Conservation (phyloP, 305 asterid genomes). For the Rubia balearica region DNA sequence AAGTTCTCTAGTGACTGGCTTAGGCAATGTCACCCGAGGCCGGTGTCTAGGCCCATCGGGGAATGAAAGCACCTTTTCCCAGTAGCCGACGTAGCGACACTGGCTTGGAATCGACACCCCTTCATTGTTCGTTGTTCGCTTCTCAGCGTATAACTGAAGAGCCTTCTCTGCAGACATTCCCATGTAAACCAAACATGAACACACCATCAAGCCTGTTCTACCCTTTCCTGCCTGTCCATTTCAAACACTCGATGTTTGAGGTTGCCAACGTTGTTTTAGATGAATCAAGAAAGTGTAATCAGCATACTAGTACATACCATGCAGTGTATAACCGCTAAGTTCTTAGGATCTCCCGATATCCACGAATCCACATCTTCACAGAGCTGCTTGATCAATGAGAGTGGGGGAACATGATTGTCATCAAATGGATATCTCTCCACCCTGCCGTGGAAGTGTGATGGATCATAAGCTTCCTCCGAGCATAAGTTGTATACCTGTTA, state of each 20-base stretch:
- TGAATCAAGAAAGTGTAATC: background rate
- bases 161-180: conserved; percentile 74
- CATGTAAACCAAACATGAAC: conserved; percentile 50
- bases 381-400: conserved; percentile 60
- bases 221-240: conserved; percentile 76
- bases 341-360: conserved; percentile 57
- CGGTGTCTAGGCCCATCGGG: conserved; percentile 25
- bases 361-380: conserved; percentile 72
- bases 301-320: conserved; percentile 33
- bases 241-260: background rate
- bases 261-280: background rate
- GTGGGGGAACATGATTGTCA: conserved; percentile 74
- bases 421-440: conserved; percentile 75
- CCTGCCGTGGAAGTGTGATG: conserved; percentile 60
- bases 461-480: conserved; percentile 57
- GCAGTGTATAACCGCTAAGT: conserved; percentile 78
- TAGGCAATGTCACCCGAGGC: conserved; percentile 43
- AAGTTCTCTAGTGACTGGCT: conserved; percentile 47
- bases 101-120: conserved; percentile 89
- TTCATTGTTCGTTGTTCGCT: conserved; percentile 71
- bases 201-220: conserved; percentile 81
- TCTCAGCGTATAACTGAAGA: conserved; percentile 59
- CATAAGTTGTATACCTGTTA: conserved; percentile 71
- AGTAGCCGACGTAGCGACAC: conserved; percentile 63
- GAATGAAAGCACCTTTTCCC: conserved; percentile 46